These are phyloP conservation scores for Crithidia expoeki DNA, from an alignment of 208 protist genomes.

Conservation along the genomic window DNA sequence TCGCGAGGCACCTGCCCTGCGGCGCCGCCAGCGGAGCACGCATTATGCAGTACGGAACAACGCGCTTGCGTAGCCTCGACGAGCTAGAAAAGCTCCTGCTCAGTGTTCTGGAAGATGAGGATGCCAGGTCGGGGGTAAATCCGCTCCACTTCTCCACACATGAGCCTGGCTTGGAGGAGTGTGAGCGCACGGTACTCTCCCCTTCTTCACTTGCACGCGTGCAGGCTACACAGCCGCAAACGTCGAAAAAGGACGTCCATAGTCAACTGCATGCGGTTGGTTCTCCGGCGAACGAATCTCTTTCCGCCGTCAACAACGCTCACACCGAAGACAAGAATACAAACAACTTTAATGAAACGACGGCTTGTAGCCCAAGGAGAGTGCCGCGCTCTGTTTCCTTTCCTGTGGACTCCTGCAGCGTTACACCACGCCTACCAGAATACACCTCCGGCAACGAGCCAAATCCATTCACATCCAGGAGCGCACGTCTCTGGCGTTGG, in stretches of 20 bases:
- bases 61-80: constrained; percentile 32
- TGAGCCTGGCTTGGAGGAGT: constrained; percentile 7
- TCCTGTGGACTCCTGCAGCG: neutral
- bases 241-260: neutral
- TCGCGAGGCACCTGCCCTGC: constrained; percentile 34
- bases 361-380: neutral
- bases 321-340: neutral
- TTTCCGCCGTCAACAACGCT: neutral
- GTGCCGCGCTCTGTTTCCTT: constrained; percentile 14
- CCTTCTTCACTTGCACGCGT: neutral
- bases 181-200: neutral
- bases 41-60: constrained; percentile 42
- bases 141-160: constrained; percentile 3
- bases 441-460: neutral
- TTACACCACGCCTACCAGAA: neutral
- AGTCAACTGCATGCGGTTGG: neutral
- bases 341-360: neutral
- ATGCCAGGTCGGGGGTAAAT: neutral
- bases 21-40: constrained; percentile 29
- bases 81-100: constrained; percentile 40
- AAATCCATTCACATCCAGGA: neutral
- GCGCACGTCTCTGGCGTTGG: constrained; percentile 6
- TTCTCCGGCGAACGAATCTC: neutral
- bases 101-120: constrained; percentile 13
- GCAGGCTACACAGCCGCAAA: neutral